Conservation (phyloP, 768 basidiomycete genomes). For the Macrolepiota fuliginosa region DNA sequence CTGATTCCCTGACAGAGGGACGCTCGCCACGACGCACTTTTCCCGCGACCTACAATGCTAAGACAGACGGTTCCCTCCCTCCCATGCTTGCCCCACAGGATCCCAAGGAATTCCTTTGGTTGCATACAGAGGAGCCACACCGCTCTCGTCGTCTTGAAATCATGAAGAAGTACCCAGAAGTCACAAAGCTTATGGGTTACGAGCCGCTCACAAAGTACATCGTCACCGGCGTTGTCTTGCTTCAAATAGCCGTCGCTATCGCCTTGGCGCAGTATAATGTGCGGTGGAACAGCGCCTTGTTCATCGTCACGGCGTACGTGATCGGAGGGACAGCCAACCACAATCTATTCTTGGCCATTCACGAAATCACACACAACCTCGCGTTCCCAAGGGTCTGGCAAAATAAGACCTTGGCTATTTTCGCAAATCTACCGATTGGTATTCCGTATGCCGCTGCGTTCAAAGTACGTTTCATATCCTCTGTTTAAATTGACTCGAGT, state of each 20-base stretch:
- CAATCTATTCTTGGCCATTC: slow-evolving; percentile 96
- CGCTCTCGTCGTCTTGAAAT: slow-evolving; percentile 83
- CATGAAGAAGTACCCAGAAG: slow-evolving; percentile 93
- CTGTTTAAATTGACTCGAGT: not conserved
- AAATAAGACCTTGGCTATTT: slow-evolving; percentile 87
- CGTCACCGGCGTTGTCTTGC: slow-evolving; percentile 74
- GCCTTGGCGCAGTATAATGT: not conserved
- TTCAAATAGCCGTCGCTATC: slow-evolving; percentile 69
- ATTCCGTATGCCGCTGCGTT: slow-evolving; percentile 95
- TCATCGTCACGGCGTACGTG: slow-evolving; percentile 75
- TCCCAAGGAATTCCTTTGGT: slow-evolving; percentile 89
- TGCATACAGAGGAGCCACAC: slow-evolving; percentile 98
- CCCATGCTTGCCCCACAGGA: slow-evolving; percentile 48
- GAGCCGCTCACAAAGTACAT: slow-evolving; percentile 91
- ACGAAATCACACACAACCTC: slow-evolving; percentile 98
- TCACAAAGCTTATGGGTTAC: slow-evolving; percentile 95
- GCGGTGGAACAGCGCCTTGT: slow-evolving; percentile 42
- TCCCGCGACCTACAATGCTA: not conserved
- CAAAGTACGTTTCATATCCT: slow-evolving; percentile 54
- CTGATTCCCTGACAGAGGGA: slow-evolving; percentile 68
- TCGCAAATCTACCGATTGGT: slow-evolving; percentile 91
- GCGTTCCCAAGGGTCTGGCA: slow-evolving; percentile 80
- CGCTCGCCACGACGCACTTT: slow-evolving; percentile 18
- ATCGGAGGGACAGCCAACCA: slow-evolving; percentile 97
- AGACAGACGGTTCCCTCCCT: not conserved